Percentiles rank a stretch among this genome's conserved stretches.
Evolutionary conservation across 2,329 filamentous ascomycete species (phyloP).

Genomic region (Scytalidium sp.): DNA sequence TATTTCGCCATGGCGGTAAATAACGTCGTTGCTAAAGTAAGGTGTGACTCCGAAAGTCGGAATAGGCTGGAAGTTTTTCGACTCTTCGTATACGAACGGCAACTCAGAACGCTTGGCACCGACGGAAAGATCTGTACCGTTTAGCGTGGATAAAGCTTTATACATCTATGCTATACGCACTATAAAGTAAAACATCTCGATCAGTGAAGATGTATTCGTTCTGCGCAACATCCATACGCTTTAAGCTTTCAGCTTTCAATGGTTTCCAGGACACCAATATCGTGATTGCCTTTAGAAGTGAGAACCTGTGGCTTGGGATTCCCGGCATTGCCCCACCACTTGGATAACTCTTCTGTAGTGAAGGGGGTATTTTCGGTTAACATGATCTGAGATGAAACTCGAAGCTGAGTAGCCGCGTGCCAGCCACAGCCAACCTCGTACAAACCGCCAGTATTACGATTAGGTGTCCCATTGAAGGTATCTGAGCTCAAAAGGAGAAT

Average conservation of each 20-base stretch:
- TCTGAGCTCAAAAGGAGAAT: slow-evolving; percentile 85
- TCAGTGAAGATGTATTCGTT: too few relatives aligned
- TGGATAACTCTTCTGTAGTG: neutral
- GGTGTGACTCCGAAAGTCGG: slow-evolving; percentile 91
- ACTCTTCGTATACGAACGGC: slow-evolving; percentile 80
- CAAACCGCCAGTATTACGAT: slow-evolving; percentile 63
- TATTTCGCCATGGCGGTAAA: slow-evolving; percentile 75
- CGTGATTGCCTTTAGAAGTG: too few relatives aligned
- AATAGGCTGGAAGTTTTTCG: slow-evolving; percentile 85
- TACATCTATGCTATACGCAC: too few relatives aligned
- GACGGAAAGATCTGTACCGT: slow-evolving; percentile 77
- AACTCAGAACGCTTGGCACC: slow-evolving; percentile 86
- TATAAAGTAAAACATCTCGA: too few relatives aligned
- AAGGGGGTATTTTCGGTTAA: neutral
- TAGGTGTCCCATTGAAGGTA: slow-evolving; percentile 72
- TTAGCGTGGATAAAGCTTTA: too few relatives aligned
- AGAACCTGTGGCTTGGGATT: too few relatives aligned
- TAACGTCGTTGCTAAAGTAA: slow-evolving; percentile 76
- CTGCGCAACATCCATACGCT: too few relatives aligned
- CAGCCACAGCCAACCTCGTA: slow-evolving; percentile 90
- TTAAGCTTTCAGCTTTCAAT: too few relatives aligned
- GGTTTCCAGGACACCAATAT: too few relatives aligned
- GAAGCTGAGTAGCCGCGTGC: slow-evolving; percentile 86
- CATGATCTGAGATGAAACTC: slow-evolving; percentile 55
- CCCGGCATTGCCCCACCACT: too few relatives aligned